Conservation (phyloP, 768 basidiomycete species). For the Russula emetica region DNA sequence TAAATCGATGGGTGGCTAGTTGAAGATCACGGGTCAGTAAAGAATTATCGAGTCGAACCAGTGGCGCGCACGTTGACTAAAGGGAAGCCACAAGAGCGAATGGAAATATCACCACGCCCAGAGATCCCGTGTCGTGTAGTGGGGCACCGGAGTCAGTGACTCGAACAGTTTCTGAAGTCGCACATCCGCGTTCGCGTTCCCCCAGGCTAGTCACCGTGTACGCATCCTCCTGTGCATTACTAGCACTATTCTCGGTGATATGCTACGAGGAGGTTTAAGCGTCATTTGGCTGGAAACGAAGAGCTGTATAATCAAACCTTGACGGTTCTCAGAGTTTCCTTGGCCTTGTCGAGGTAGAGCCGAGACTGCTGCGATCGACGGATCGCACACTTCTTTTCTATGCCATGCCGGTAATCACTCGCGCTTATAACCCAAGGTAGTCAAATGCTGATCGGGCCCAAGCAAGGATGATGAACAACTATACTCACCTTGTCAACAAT, state of each 20-base stretch:
- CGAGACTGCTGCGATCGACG: conserved; percentile 2
- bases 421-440: not conserved
- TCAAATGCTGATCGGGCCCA: not conserved
- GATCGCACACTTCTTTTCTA: conserved; percentile 4
- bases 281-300: not conserved
- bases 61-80: not conserved
- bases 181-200: not conserved
- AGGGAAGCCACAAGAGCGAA: not conserved
- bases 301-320: not conserved
- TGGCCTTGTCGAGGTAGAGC: conserved; percentile 10
- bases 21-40: not conserved
- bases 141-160: not conserved
- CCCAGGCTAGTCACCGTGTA: not conserved
- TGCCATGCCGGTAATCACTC: not conserved
- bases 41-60: not conserved
- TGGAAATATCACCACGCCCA: not conserved
- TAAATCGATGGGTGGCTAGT: not conserved
- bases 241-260: not conserved
- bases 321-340: not conserved
- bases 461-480: no score
- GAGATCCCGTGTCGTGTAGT: not conserved
- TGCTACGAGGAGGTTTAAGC: not conserved
- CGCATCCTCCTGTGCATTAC: not conserved
- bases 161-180: no score
- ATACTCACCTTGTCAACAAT: conserved; percentile 5